A percentile compares a stretch with the other conserved stretches of the same genome.
Evolutionary conservation across 2,329 filamentous ascomycete species (phyloP).

Genomic region (Hypoxylon sp.): DNA sequence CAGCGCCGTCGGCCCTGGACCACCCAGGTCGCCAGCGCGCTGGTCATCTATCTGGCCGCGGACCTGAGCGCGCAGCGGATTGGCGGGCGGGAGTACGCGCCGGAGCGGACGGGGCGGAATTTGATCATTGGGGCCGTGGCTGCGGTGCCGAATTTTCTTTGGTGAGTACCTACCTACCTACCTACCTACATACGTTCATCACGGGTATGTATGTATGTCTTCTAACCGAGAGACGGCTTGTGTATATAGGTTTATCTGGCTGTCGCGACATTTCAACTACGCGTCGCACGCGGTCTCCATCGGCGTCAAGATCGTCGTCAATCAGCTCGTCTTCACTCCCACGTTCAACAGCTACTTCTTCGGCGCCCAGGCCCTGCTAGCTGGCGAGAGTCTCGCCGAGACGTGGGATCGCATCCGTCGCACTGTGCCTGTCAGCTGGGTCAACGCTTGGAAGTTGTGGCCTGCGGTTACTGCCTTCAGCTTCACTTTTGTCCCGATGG

Average conservation of each 20-base stretch:
- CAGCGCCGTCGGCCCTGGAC: constrained; percentile 77
- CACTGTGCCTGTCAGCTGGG: constrained; percentile 78
- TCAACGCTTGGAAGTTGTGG: constrained; percentile 88
- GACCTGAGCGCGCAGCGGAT: constrained; percentile 82
- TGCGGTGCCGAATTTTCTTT: constrained; percentile 82
- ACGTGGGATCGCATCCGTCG: constrained; percentile 74
- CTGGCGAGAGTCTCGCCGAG: constrained; percentile 70
- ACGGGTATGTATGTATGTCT: too few species aligned
- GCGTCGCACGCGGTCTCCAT: constrained; percentile 75
- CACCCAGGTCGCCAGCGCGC: constrained; percentile 79
- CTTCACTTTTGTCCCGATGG: constrained; percentile 82
- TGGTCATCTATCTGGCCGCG: constrained; percentile 81
- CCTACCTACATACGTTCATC: background rate
- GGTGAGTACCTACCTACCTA: constrained; percentile 71
- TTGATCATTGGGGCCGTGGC: constrained; percentile 76
- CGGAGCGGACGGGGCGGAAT: constrained; percentile 72
- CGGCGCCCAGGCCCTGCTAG: constrained; percentile 77
- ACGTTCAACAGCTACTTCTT: constrained; percentile 87
- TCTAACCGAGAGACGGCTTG: background rate
- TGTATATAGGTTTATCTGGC: constrained; percentile 73
- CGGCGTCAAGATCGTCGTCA: constrained; percentile 78
- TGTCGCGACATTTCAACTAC: constrained; percentile 86
- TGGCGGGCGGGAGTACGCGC: constrained; percentile 69
- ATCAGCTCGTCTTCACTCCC: constrained; percentile 83
- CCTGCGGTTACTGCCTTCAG: constrained; percentile 85